phyloP scores from a whole-genome alignment of 2,329 filamentous ascomycete genomes.

The Xylaria polymorpha region DNA sequence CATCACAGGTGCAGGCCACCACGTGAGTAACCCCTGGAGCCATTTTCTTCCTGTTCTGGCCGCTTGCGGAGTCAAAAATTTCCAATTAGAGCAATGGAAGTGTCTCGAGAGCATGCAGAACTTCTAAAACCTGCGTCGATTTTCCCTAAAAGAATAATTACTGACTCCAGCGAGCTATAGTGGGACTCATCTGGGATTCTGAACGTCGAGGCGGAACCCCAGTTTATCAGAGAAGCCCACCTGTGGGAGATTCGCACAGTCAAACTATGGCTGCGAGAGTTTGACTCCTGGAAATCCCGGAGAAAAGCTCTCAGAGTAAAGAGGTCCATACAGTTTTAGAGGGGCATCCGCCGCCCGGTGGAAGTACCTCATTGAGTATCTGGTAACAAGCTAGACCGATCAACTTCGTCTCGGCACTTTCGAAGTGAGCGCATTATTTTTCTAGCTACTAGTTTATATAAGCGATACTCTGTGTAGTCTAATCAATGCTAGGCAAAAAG shows the following conservation, averaged over 20 bases:
- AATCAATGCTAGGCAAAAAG: neutral
- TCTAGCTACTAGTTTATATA: neutral
- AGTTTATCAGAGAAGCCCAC: conserved; percentile 63
- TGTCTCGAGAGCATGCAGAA: too few relatives aligned
- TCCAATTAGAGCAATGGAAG: too few relatives aligned
- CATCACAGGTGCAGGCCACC: conserved; percentile 63
- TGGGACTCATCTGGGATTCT: conserved; percentile 59
- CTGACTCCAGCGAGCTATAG: too few relatives aligned
- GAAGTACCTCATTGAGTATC: neutral
- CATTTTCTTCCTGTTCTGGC: too few relatives aligned
- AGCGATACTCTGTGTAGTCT: neutral
- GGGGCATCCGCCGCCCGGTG: neutral
- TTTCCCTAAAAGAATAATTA: too few relatives aligned
- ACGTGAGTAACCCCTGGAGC: conserved; percentile 40
- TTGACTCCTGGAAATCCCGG: conserved; percentile 41
- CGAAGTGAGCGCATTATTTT: neutral
- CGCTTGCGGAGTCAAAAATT: too few relatives aligned
- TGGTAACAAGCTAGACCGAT: neutral
- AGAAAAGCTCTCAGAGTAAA: conserved; percentile 1
- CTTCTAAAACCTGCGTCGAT: too few relatives aligned
- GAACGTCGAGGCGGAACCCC: conserved; percentile 58
- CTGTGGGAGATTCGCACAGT: conserved; percentile 62
- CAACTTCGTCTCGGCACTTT: neutral
- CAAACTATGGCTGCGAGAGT: conserved; percentile 59
- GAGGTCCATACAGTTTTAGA: neutral